phyloP scores from a whole-genome alignment of 257 asterid genomes.

The Solanum acaule region DNA sequence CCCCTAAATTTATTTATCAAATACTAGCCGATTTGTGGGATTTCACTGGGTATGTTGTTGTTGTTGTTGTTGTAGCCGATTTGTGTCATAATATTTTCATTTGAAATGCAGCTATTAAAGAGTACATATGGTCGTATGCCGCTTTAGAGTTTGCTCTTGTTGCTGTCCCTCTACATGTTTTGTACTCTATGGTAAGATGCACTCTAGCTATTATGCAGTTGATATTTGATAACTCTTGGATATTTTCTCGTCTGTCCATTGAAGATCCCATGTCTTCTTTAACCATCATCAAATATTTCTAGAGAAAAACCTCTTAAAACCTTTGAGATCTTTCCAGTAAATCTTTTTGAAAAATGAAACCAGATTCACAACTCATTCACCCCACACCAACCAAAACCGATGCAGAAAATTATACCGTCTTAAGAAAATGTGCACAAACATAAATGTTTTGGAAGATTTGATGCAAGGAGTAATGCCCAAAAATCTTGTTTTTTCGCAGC shows the following conservation, averaged over 20 bases:
- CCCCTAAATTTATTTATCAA: background rate
- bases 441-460: background rate
- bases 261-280: background rate
- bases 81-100: background rate
- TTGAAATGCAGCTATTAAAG: conserved; percentile 60
- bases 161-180: conserved; percentile 47
- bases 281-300: background rate
- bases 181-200: conserved; percentile 56
- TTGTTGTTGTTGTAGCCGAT: too few species aligned
- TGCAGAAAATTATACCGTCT: background rate
- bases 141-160: conserved; percentile 75
- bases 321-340: background rate
- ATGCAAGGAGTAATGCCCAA: background rate
- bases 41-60: too few species aligned
- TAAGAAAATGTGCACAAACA: background rate
- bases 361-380: background rate
- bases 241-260: background rate
- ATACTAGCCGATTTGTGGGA: background rate
- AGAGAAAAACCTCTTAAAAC: background rate
- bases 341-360: background rate
- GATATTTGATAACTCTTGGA: background rate
- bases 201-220: background rate
- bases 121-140: conserved; percentile 74
- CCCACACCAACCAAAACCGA: background rate
- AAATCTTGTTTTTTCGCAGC: conserved; percentile 26